A percentile compares a stretch with the other conserved stretches of the same genome.
Conservation (phyloP, 306 rosid species). For the Dryas alaskensis region DNA sequence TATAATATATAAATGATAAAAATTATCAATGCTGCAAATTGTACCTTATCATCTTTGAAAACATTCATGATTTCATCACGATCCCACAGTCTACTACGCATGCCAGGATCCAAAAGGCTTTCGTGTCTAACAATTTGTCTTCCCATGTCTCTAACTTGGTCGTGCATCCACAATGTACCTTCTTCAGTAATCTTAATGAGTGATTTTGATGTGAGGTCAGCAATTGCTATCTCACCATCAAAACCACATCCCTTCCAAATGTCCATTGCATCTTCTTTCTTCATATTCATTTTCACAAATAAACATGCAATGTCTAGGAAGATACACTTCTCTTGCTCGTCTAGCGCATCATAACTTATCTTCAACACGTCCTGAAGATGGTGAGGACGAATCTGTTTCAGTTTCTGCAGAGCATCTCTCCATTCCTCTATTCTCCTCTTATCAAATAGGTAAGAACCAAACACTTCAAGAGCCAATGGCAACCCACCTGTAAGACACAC, state of each 20-base stretch:
- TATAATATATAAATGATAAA: neutral
- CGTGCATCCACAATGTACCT: conserved; percentile 54
- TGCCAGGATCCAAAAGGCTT: conserved; percentile 30
- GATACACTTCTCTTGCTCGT: conserved; percentile 43
- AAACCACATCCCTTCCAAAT: conserved; percentile 59
- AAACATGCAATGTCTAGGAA: conserved; percentile 66
- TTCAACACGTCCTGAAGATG: conserved; percentile 56
- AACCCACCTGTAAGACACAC: conserved; percentile 52
- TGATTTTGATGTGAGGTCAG: conserved; percentile 39
- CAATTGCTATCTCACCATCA: conserved; percentile 41
- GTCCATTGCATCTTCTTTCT: conserved; percentile 46
- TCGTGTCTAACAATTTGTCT: conserved; percentile 51
- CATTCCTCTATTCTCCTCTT: conserved; percentile 48
- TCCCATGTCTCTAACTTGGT: conserved; percentile 71
- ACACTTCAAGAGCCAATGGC: conserved; percentile 73
- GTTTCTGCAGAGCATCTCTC: conserved; percentile 43
- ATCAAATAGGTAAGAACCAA: conserved; percentile 49
- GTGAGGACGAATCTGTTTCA: conserved; percentile 34
- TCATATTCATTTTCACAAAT: conserved; percentile 40
- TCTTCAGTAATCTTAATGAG: conserved; percentile 46
- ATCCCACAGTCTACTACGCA: conserved; percentile 64
- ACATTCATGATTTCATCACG: conserved; percentile 43
- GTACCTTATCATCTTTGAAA: conserved; percentile 42
- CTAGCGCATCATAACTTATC: conserved; percentile 51
- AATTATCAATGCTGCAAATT: neutral